A percentile compares a stretch with the other conserved stretches of the same genome.
Conservation (phyloP, 768 basidiomycete species). For the Suillus cothurnatus region DNA sequence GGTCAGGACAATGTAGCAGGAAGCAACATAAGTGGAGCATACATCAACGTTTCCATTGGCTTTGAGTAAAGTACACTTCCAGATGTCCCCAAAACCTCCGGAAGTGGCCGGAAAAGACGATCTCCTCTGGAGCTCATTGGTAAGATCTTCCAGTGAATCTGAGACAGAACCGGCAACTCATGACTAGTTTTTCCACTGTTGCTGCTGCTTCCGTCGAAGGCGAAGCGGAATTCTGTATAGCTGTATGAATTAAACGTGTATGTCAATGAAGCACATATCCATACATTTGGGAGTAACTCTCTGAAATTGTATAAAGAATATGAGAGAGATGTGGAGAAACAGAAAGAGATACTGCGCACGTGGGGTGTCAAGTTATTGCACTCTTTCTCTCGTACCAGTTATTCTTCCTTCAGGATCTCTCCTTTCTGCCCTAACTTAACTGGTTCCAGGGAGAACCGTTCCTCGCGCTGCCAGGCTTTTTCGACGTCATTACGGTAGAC, state of each 20-base stretch:
- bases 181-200: too few species aligned
- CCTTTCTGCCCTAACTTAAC: constrained; percentile 51
- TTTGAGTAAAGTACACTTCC: not conserved
- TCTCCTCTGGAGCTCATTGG: not conserved
- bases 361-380: too few species aligned
- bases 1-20: not conserved
- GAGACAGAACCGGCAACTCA: not conserved
- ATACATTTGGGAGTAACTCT: too few species aligned
- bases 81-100: not conserved
- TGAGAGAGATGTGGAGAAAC: too few species aligned
- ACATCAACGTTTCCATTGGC: not conserved
- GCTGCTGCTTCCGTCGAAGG: too few species aligned
- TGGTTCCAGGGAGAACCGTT: constrained; percentile 69
- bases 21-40: not conserved
- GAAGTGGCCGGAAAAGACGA: not conserved
- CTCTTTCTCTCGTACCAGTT: too few species aligned
- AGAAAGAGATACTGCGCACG: too few species aligned
- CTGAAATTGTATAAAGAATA: too few species aligned
- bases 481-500: constrained; percentile 71
- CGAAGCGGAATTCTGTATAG: too few species aligned
- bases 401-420: too few species aligned
- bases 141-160: not conserved
- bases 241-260: too few species aligned
- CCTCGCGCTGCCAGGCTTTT: constrained; percentile 63
- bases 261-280: too few species aligned